Conservation (phyloP, 768 basidiomycete genomes). For the Russula dissimulans region DNA sequence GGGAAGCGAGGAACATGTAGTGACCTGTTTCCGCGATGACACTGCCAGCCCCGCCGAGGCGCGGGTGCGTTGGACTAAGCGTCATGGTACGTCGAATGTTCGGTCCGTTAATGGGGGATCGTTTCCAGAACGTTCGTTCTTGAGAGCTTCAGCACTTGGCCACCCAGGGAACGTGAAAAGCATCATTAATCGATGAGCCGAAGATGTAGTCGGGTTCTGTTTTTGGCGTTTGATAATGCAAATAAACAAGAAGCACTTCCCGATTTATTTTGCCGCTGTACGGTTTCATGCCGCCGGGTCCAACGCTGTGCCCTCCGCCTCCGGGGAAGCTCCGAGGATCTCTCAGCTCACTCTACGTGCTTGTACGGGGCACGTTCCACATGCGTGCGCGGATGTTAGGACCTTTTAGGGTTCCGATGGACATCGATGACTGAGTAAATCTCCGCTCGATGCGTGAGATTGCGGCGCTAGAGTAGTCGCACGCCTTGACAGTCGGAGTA, state of each 20-base stretch:
- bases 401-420: too few species aligned
- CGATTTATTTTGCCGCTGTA: not conserved
- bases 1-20: not conserved
- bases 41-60: too few species aligned
- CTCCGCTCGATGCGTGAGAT: not conserved
- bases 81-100: not conserved
- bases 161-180: not conserved
- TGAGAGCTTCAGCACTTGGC: not conserved
- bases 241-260: conserved; percentile 2
- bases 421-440: too few species aligned
- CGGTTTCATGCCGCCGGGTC: not conserved
- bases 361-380: too few species aligned
- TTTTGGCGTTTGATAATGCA: too few species aligned
- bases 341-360: not conserved
- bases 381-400: too few species aligned
- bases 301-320: not conserved
- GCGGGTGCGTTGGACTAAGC: too few species aligned
- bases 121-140: not conserved
- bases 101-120: not conserved
- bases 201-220: not conserved
- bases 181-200: not conserved
- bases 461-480: not conserved
- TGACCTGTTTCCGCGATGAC: not conserved
- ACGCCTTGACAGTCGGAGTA: not conserved
- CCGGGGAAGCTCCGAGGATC: not conserved